Evolutionary conservation across 2,329 filamentous ascomycete species (phyloP).

Genomic region (Aureobasidium sp.): DNA sequence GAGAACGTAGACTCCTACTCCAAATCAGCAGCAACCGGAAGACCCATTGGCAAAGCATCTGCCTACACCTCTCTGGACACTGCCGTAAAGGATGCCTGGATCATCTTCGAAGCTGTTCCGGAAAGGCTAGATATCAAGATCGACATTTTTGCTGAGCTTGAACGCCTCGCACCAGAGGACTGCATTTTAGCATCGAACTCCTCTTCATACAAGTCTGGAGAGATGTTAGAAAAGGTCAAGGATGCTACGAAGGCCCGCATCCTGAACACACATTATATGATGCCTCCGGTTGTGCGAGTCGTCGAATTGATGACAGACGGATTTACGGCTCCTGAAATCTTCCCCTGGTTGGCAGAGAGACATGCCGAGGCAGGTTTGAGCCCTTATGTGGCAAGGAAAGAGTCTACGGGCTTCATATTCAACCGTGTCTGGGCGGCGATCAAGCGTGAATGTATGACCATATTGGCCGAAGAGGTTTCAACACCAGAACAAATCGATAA

Average conservation of each 20-base stretch:
- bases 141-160: constrained; percentile 39
- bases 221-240: constrained; percentile 39
- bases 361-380: constrained; percentile 33
- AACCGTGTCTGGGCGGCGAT: constrained; percentile 51
- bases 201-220: constrained; percentile 42
- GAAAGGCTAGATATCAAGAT: constrained; percentile 44
- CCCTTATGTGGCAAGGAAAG: constrained; percentile 36
- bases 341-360: constrained; percentile 37
- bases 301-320: constrained; percentile 49
- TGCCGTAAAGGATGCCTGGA: constrained; percentile 41
- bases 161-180: constrained; percentile 34
- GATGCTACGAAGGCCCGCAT: constrained; percentile 31
- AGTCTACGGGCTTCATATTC: constrained; percentile 48
- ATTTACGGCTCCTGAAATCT: constrained; percentile 33
- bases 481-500: constrained; percentile 41
- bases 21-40: background rate
- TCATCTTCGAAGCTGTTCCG: constrained; percentile 47
- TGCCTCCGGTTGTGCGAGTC: constrained; percentile 34
- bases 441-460: constrained; percentile 43
- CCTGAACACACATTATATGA: constrained; percentile 46
- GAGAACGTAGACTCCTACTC: constrained; percentile 24
- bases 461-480: constrained; percentile 43
- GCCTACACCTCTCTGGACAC: constrained; percentile 29
- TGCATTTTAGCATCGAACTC: constrained; percentile 45
- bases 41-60: constrained; percentile 20